These are phyloP conservation scores for Bipolaris cookei DNA, from an alignment of 2,329 filamentous ascomycete genomes.

Conservation along the genomic window DNA sequence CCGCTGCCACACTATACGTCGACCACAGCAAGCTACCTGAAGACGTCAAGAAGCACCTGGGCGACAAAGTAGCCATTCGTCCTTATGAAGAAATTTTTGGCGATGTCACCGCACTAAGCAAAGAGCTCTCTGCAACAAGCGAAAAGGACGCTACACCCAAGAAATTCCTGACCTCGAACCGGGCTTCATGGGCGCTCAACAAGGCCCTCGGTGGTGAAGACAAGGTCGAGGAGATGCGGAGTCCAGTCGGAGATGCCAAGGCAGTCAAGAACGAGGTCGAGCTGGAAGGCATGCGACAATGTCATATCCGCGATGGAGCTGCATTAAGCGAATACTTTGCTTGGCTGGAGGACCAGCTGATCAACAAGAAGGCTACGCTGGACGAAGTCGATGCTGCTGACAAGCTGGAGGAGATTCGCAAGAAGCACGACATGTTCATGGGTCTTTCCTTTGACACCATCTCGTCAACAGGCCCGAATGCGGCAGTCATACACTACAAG, in stretches of 20 bases:
- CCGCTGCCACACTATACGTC: constrained; percentile 78
- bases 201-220: constrained; percentile 84
- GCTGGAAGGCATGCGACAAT: constrained; percentile 88
- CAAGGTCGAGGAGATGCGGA: constrained; percentile 83
- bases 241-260: constrained; percentile 88
- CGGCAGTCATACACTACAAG: constrained; percentile 92
- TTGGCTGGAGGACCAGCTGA: constrained; percentile 90
- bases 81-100: constrained; percentile 83
- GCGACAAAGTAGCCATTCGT: constrained; percentile 72
- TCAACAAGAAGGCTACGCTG: constrained; percentile 72
- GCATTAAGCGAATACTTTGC: constrained; percentile 92
- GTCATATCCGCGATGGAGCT: constrained; percentile 91
- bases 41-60: constrained; percentile 73
- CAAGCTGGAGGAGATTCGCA: constrained; percentile 79
- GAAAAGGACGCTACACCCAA: constrained; percentile 45
- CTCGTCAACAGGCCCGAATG: constrained; percentile 90
- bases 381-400: constrained; percentile 93
- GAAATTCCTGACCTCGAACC: constrained; percentile 87
- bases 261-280: constrained; percentile 92
- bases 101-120: constrained; percentile 72
- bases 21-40: constrained; percentile 77
- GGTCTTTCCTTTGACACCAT: constrained; percentile 96
- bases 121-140: constrained; percentile 44
- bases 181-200: constrained; percentile 90
- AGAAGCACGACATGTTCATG: constrained; percentile 75